Conservation (phyloP, 108 stramenopile genomes). For the Fragilaria crotonensis region DNA sequence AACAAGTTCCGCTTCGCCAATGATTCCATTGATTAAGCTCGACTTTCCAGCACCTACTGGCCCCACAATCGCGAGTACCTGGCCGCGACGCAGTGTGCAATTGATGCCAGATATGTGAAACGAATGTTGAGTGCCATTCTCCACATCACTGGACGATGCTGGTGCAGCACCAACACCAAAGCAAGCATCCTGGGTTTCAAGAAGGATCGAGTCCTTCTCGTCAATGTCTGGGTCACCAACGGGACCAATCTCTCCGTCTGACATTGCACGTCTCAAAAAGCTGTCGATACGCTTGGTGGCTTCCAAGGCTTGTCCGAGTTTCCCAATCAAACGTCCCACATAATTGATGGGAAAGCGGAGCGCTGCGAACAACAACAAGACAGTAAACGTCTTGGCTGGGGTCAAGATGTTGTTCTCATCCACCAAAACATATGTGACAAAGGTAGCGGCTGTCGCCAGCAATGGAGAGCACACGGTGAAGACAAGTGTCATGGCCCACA, state of each 20-base stretch:
- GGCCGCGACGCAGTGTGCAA: constrained; percentile 5
- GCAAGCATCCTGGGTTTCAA: background rate
- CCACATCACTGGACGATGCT: background rate
- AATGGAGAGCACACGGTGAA: constrained; percentile 66
- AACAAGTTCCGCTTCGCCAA: constrained; percentile 62
- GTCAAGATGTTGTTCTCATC: constrained; percentile 57
- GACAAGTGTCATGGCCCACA: constrained; percentile 62
- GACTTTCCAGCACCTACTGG: constrained; percentile 87
- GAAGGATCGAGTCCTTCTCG: background rate
- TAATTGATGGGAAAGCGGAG: constrained; percentile 81
- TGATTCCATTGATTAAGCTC: constrained; percentile 62
- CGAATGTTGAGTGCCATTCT: constrained; percentile 2
- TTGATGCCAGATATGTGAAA: background rate
- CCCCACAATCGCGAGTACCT: constrained; percentile 54
- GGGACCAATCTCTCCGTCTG: background rate
- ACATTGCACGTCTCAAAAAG: constrained; percentile 47
- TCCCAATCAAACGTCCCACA: constrained; percentile 66
- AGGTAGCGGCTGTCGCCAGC: constrained; percentile 63
- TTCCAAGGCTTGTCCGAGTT: constrained; percentile 57
- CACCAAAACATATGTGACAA: constrained; percentile 51
- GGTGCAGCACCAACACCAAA: background rate
- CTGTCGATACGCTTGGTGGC: constrained; percentile 42
- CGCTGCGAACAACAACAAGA: constrained; percentile 56
- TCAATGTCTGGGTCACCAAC: background rate
- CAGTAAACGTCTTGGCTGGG: constrained; percentile 63